These are phyloP conservation scores for Coemansia sp. DNA, from an alignment of 192 early-diverging fungal species.

Conservation along the genomic window DNA sequence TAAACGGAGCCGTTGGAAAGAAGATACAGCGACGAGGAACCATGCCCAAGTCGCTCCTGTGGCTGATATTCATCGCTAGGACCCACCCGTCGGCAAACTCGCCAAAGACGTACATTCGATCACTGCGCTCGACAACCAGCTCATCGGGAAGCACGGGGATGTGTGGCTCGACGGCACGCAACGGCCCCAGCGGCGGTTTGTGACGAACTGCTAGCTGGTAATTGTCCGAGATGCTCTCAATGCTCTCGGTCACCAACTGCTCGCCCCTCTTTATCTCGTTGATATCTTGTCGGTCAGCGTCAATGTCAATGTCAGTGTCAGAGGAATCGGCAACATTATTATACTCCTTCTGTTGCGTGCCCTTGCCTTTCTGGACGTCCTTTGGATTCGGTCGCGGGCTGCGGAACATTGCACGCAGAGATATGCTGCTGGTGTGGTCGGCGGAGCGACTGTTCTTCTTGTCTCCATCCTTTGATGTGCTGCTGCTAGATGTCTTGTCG, in stretches of 20 bases:
- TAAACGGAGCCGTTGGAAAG: conserved; percentile 41
- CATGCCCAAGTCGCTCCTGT: conserved; percentile 42
- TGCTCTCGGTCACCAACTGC: conserved; percentile 30
- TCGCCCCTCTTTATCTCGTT: not conserved
- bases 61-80: conserved; percentile 35
- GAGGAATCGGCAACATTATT: not conserved
- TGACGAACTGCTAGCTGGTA: conserved; percentile 51
- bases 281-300: not conserved
- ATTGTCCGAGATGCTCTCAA: conserved; percentile 45
- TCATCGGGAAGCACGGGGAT: conserved; percentile 34
- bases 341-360: not conserved
- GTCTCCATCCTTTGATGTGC: not conserved
- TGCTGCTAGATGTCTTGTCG: not conserved
- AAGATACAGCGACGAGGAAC: conserved; percentile 50
- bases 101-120: conserved; percentile 38
- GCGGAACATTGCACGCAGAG: conserved; percentile 20
- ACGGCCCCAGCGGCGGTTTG: conserved; percentile 39
- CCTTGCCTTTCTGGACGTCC: not conserved
- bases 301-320: conserved; percentile 2
- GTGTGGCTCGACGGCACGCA: conserved; percentile 38
- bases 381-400: not conserved
- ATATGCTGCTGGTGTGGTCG: conserved; percentile 7
- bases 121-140: conserved; percentile 24
- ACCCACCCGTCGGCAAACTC: conserved; percentile 54
- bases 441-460: not conserved